Evolutionary conservation across 1,284 basidiomycete species (phyloP).

Genomic region (Vanrija sp.): DNA sequence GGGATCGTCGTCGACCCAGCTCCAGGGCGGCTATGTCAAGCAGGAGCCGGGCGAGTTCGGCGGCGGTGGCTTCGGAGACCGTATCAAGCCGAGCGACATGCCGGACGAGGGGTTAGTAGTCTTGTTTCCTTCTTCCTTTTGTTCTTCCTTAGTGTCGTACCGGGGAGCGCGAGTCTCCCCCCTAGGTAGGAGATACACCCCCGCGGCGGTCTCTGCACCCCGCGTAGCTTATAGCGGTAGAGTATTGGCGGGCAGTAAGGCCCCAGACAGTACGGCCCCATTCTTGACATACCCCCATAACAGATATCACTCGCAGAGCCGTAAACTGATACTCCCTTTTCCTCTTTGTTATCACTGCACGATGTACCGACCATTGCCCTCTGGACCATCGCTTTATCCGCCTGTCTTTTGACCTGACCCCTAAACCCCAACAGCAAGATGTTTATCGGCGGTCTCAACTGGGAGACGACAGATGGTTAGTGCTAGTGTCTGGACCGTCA

Average conservation of each 20-base stretch:
- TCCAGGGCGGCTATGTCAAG: not conserved
- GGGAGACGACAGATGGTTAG: conserved; percentile 91
- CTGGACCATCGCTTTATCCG: not conserved
- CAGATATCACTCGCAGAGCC: conserved; percentile 1
- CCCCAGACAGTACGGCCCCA: conserved; percentile 1
- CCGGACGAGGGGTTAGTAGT: conserved; percentile 95
- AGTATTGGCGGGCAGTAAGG: not conserved
- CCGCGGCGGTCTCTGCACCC: not conserved
- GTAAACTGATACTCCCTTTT: conserved; percentile 12
- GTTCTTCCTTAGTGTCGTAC: conserved; percentile 1
- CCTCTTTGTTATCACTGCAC: conserved; percentile 3
- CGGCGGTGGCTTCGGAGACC: conserved; percentile 16
- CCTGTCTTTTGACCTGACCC: not conserved
- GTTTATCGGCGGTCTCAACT: conserved; percentile 94
- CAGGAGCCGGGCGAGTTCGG: not conserved
- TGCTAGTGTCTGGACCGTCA: conserved; percentile 8
- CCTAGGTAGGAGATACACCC: not conserved
- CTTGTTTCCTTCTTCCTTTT: conserved; percentile 12
- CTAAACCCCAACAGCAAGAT: conserved; percentile 73
- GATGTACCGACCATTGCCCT: conserved; percentile 6
- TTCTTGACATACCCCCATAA: conserved; percentile 1
- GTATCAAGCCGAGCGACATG: conserved; percentile 84
- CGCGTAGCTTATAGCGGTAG: not conserved
- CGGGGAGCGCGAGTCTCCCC: not conserved
- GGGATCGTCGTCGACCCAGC: not conserved